Base-by-base conservation (phyloP, 768 basidiomycete species). In the Phlebiopsis flavidoalba region DNA sequence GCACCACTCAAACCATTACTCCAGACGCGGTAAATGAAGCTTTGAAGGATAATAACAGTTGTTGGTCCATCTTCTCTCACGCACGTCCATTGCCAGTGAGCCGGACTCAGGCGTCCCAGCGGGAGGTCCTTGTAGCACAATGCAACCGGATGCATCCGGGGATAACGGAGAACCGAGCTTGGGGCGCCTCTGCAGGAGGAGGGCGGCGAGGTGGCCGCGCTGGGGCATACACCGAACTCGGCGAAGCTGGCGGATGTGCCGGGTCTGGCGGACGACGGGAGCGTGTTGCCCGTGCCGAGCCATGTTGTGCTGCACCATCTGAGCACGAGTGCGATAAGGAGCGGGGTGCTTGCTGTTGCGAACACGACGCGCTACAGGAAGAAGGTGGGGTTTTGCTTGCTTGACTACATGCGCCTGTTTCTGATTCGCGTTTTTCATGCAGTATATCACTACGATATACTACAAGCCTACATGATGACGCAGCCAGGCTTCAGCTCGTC, bases 281-380 rank as follows among this genome's bases (percentile, higher is more conserved):
- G 88, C 52, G 93, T 98, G 59, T 74, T 98, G 63, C 89, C 96
- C 15, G 93, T 97, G 22, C 95, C 95, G 21, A 89, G 86, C 40
- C 95, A 98, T 76, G 93, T 93, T 40, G 93, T 98, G 22, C 77
- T 98, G 64, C 94, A 97, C 67, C 95, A 98, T 73, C 74, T 98
- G 67, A 92, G 92, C 63, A 97, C 95, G 63, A 96, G 93, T 68
- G 95, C 95, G 55, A 98, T 98, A 63, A 81, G 86, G 73, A 95
- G 95, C 71, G 95, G 93, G 7, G 93, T 96, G 50, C 74, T 98
- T 53, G 95, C 94, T 43, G 94, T 98, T 5, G 95, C 88, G 31
- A 93, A 86, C 61, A 98, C 95, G 60, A 94, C 88, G 54, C 78
- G 95, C 70, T 98, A 97, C 77, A 79, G 86, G 74, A 85, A 90